Conservation (phyloP, 2,329 filamentous ascomycete species). For the Coniosporium tulheliwenetii region DNA sequence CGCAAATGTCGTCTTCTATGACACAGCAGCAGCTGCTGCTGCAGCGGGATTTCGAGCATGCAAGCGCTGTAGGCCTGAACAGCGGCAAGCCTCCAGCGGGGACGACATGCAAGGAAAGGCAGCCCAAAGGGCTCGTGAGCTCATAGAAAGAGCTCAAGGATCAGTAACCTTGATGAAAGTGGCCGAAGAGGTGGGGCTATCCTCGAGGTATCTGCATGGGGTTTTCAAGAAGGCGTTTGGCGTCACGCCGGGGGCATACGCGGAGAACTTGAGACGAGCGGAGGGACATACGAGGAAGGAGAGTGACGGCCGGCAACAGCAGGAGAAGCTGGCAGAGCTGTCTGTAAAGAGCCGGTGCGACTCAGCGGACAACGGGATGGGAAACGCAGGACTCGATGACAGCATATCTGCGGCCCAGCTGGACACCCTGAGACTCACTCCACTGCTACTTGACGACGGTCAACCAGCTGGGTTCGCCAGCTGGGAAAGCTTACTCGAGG, state of each 20-base stretch:
- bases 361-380: no score
- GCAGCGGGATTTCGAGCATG: slow-evolving; percentile 37
- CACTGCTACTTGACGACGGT: no score
- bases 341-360: no score
- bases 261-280: neutral
- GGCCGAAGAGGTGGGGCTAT: slow-evolving; percentile 35
- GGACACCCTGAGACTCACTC: no score
- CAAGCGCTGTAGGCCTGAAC: slow-evolving; percentile 38
- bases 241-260: slow-evolving; percentile 33
- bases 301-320: no score
- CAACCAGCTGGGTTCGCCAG: no score
- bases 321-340: no score
- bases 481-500: no score
- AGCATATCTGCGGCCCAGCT: no score
- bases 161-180: slow-evolving; percentile 12
- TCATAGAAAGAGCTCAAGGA: slow-evolving; percentile 11
- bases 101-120: slow-evolving; percentile 28
- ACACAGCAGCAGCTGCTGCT: slow-evolving; percentile 29
- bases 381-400: no score
- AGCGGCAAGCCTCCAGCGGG: slow-evolving; percentile 6
- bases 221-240: slow-evolving; percentile 41
- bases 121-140: slow-evolving; percentile 21
- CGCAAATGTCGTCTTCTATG: slow-evolving; percentile 42
- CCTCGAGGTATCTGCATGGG: slow-evolving; percentile 43
- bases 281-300: no score